phyloP scores from a whole-genome alignment of 2,329 filamentous ascomycete genomes.

The Ophiosphaerella korrae region DNA sequence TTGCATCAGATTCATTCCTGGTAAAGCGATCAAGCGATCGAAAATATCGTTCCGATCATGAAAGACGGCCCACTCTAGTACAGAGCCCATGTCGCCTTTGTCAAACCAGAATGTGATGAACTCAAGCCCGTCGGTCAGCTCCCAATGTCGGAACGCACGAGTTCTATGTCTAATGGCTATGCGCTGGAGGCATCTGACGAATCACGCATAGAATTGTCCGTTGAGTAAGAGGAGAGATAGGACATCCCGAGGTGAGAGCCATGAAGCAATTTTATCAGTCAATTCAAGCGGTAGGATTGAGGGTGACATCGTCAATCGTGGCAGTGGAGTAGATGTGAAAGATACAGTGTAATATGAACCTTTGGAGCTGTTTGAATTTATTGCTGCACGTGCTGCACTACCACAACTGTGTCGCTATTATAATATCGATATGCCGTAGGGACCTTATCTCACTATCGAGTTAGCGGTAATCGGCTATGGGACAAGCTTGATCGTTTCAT shows the following conservation, averaged over 20 bases:
- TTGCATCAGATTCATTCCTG: neutral
- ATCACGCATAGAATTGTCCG: neutral
- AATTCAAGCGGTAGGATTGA: neutral
- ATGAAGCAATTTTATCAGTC: neutral
- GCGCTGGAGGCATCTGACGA: neutral
- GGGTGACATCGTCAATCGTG: too few relatives aligned
- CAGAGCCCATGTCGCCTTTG: neutral
- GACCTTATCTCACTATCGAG: too few relatives aligned
- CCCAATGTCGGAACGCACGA: neutral
- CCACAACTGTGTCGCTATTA: too few relatives aligned
- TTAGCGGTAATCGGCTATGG: too few relatives aligned
- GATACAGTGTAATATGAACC: too few relatives aligned
- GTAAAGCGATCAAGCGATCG: neutral
- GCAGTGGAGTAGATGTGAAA: too few relatives aligned
- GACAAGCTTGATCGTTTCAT: too few relatives aligned
- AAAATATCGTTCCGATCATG: neutral
- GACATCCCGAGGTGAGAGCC: neutral
- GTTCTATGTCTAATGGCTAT: neutral
- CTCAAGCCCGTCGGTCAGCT: neutral
- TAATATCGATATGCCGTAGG: too few relatives aligned
- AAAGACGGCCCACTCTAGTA: slow-evolving; percentile 3
- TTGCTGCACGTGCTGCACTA: too few relatives aligned
- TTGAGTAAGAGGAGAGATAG: neutral
- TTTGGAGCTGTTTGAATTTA: too few relatives aligned
- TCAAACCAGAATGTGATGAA: slow-evolving; percentile 1